phyloP scores from a whole-genome alignment of 768 basidiomycete genomes.

The Suillus occidentalis region DNA sequence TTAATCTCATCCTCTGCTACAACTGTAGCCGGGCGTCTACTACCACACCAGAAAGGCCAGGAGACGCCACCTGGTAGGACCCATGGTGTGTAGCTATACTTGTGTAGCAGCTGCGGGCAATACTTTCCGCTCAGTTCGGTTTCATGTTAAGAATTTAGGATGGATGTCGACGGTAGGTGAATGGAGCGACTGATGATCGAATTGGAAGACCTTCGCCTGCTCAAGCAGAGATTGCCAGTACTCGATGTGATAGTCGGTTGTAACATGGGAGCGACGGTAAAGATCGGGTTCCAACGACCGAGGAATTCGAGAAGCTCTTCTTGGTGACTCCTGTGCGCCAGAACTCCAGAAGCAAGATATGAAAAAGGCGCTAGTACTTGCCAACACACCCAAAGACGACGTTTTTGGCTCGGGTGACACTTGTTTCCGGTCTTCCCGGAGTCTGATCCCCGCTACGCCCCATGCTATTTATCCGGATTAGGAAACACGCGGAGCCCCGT shows the following conservation, averaged over 20 bases:
- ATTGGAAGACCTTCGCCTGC: neutral
- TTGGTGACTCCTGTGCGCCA: too few relatives aligned
- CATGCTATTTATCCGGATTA: neutral
- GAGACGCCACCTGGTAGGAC: neutral
- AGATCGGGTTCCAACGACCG: neutral
- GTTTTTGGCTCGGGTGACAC: neutral
- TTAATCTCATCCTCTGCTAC: neutral
- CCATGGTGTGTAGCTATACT: neutral
- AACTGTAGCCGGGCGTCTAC: neutral
- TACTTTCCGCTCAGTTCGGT: neutral
- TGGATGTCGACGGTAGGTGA: neutral
- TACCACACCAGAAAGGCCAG: neutral
- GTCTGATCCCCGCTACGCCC: neutral
- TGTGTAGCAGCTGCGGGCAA: neutral
- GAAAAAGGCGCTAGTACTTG: neutral
- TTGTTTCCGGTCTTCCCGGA: neutral
- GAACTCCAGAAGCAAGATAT: neutral
- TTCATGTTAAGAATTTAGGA: neutral
- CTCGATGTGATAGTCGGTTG: too few relatives aligned
- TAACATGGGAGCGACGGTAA: too few relatives aligned
- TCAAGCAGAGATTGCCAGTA: neutral
- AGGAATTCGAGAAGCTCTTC: neutral
- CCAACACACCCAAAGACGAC: neutral
- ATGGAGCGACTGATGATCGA: neutral
- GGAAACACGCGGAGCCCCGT: neutral